Base-by-base conservation (phyloP, 148 eudicot genomes). In the Chenopodium album region DNA sequence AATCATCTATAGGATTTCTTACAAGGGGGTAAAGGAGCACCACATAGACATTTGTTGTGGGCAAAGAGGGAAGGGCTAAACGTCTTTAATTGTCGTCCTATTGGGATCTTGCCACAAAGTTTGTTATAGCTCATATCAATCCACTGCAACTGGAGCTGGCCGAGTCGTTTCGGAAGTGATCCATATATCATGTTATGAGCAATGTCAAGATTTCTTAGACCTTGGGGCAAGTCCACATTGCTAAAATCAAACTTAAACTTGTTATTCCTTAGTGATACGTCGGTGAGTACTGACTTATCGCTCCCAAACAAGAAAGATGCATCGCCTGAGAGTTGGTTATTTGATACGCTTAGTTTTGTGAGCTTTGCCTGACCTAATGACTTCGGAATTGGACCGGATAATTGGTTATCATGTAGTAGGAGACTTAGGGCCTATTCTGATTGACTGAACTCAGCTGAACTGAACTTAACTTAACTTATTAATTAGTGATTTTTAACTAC, bases 41-140 rank as follows among this genome's bases (percentile, higher is more conserved):
- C 90, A 81, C 93, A 92, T 52, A 90, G 72, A 84, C 93, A 90
- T 64, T 80, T 71, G 56, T 88, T 92, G 74, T 90, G 87, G 9
- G 86, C 77, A 80, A 88, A 90, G 1, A 63, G 19, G 14, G 34
- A 47, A 1, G 82, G 22, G 2, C 81, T 78, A 1, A 82, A 71
- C 56, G 31, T 31, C 28, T 84, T 82, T 5, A 85, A 77, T 10
- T 64, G 47, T 62, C 84, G 89, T 10, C 90, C 92, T 0, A 68
- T 56, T 0, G 93, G 92, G 64, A 90, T 89, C 70, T 81, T 60
- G 23, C 96, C 93, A 56, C 68, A 86, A 4, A 92, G 87, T 81
- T 79, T 80, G 66, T 91, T 92, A 20, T 87, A 89, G 65, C 87
- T 89, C 80, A 92, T 75, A 76, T 88, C 90, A 72, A 89, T 11